Evolutionary conservation across 805 yeast species (phyloP), one percentile per base, ranked within the genome.

Genomic region (Zygosaccharomyces kombuchaensis): DNA sequence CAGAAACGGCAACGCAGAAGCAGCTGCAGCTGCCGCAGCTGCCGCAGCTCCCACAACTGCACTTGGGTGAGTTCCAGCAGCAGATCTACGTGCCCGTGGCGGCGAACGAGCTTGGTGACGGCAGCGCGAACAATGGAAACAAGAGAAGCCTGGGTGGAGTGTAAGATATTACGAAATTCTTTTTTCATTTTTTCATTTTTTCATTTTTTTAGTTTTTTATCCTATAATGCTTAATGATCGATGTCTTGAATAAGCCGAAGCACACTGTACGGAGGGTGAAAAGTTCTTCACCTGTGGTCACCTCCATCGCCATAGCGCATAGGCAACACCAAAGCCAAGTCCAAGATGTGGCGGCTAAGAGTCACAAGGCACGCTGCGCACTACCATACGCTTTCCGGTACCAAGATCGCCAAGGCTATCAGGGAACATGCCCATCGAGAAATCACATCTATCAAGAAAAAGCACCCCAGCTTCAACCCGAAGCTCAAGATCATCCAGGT

Each of bases 11-110:
- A 49, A 17, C 44, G 12, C 53, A 46, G 30, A 48, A 32, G 21
- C 51, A 45, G 25, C 43, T 34, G 93, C 90, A 68, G 96, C 83
- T 69, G 96, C 96, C 68, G 95, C 96, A 77, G 87, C 78, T 56
- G 96, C 88, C 70, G 87, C 78, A 68, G 96, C 91, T 72, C 87
- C 78, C 66, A 87, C 51, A 44, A 21, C 17, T 21, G 22, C 43
- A 41, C 9, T 10, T 38, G 9, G 41, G 26, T 6, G 41, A 38
- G 19, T 26, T 16, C 21, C 49, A 44, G 30, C 48, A 46, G 16
- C 51, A 49, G 37, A 42, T 49, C 16, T 46, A 45, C 34, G 48
- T 43, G 10, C 47, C 49, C 23, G 42, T 48, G 12, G 40, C 43
- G 14, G 52, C 48, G 9, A 26, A 25, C 13, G 41, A 38, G 13